Evolutionary conservation across 75 land plant genomes (phyloP).

Genomic region (Pinus tabuliformis): DNA sequence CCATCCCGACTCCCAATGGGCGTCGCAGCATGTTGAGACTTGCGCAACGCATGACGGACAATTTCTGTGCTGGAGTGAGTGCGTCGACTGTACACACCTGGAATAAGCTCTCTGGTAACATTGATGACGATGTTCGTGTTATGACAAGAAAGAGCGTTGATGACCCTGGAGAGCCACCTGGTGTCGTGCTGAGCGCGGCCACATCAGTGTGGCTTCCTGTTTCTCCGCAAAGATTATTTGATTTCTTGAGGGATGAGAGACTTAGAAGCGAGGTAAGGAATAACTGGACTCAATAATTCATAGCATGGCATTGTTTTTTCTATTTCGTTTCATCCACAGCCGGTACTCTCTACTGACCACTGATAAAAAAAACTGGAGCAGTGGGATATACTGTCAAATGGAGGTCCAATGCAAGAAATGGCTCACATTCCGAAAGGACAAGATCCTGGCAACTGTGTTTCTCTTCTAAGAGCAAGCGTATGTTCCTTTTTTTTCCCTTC

Average conservation of each 20-base stretch:
- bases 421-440: conserved; percentile 81
- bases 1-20: conserved; percentile 53
- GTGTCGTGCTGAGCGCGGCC: conserved; percentile 33
- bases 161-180: conserved; percentile 23
- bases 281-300: neutral
- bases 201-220: conserved; percentile 32
- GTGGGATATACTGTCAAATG: conserved; percentile 82
- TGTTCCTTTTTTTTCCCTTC: neutral
- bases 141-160: conserved; percentile 21
- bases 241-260: conserved; percentile 26
- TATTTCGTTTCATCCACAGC: neutral
- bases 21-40: conserved; percentile 86
- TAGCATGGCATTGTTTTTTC: neutral
- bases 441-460: conserved; percentile 76
- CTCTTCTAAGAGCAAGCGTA: conserved; percentile 75
- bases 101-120: conserved; percentile 60
- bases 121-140: conserved; percentile 6
- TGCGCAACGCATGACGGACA: conserved; percentile 79
- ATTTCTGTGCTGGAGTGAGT: conserved; percentile 83
- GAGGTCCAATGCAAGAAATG: conserved; percentile 88
- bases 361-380: neutral
- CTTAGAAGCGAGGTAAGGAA: conserved; percentile 20
- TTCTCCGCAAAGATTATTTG: conserved; percentile 20
- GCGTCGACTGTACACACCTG: conserved; percentile 77
- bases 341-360: neutral